Conservation (phyloP, 169 alveolate species). For the Blepharisma undulans region DNA sequence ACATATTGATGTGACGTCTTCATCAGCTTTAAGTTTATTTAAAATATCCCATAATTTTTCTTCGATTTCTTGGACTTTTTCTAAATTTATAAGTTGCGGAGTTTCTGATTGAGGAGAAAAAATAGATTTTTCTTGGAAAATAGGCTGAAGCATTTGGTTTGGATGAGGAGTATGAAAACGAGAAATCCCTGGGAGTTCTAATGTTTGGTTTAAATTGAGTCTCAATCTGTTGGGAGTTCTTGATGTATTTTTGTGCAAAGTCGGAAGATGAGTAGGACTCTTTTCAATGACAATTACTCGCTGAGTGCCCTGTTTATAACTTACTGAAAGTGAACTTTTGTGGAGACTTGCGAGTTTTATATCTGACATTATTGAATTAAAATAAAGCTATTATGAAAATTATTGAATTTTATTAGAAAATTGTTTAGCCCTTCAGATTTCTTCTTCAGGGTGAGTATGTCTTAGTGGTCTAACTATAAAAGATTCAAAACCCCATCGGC, state of each 20-base stretch:
- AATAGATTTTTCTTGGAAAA: not conserved
- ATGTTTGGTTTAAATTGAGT: not conserved
- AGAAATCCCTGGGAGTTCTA: not conserved
- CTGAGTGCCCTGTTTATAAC: not conserved
- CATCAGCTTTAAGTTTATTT: not conserved
- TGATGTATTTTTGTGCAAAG: not conserved
- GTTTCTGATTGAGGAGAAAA: not conserved
- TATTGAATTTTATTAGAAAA: not conserved
- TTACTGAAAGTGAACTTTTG: not conserved
- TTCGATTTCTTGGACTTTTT: not conserved
- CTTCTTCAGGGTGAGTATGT: not conserved
- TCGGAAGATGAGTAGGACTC: not conserved
- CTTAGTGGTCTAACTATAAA: not conserved
- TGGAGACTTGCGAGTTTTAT: not conserved
- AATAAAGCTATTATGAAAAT: not conserved
- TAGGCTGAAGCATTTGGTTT: not conserved
- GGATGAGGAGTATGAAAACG: not conserved
- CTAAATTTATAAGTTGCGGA: constrained; percentile 5
- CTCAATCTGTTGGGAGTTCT: not conserved
- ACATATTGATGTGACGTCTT: not conserved
- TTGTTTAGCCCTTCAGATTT: not conserved
- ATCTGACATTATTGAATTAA: not conserved
- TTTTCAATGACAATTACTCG: not conserved
- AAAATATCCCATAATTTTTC: constrained; percentile 10
- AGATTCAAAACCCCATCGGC: constrained; percentile 23